Evolutionary conservation across 441 rosid species (phyloP), one percentile per base, ranked within the genome.

Genomic region (Manihot esculenta): DNA sequence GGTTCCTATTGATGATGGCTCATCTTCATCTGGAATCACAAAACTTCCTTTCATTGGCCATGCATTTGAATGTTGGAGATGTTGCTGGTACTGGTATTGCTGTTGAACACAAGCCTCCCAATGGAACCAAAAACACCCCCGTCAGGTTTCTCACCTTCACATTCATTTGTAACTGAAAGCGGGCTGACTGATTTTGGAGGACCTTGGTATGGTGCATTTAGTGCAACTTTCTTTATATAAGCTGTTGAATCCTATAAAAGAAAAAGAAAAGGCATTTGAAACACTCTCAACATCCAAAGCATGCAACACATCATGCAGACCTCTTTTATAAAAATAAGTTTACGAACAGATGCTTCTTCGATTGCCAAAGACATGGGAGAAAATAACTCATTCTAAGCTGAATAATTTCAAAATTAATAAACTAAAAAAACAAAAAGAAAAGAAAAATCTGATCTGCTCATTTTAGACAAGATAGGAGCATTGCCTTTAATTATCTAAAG

Each of bases 1-100:
- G 33, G 91, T 69, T 67, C 92, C 99, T 54, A 89, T 49, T n/a
- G 88, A 61, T 14, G 98, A 98, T 0, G 91, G 97, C 60, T 86
- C 90, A 61, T 92, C 93, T 77, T 85, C 96, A 64, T 88, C 87
- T 15, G 89, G 92, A 78, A 89, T 88, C 74, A 73, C 83, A 61
- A 81, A 90, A 80, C 96, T 94, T 77, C 89, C 98, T 79, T 91
- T 96, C 81, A 81, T 77, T 0, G 94, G 94, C 96, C 97, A 94
- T 21, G 77, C 54, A 63, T 74, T 83, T 26, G 87, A 38, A 47
- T 68, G 83, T 13, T 65, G 45, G 59, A 55, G 21, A 11, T 74
- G 75, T 70, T 85, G 87, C 74, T 82, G 88, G 64, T 84, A 80
- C 50, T 85, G 96, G 50, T 84, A 87, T 71, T 87, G 88, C 91